Base-by-base conservation (phyloP, 257 asterid genomes). In the Handroanthus guayacan region DNA sequence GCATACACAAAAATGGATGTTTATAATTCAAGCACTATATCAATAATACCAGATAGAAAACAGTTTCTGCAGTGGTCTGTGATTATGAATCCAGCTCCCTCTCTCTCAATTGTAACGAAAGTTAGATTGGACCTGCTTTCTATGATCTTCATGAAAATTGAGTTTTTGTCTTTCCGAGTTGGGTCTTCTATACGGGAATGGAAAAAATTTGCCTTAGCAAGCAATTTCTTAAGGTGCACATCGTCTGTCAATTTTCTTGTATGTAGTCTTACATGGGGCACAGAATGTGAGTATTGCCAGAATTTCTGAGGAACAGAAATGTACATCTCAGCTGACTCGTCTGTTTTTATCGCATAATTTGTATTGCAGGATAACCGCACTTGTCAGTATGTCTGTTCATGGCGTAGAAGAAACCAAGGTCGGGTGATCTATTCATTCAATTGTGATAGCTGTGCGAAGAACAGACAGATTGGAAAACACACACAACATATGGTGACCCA, bases 321-420 rank as follows among this genome's bases (percentile, higher is more conserved):
- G 74, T 54, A 50, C 18, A 55, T 69, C 17, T 57, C 18, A 9
- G 11, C 71, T 31, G 71, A 62, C n/a, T 50, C 54, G 43, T 44
- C 18, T 43, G 9, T 72, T 13, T 58, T 43, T 13, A 25, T 25
- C 77, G 10, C 39, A 37, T 52, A 3, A 17, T 56, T 16, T 12
- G 31, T 3, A 37, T 16, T 18, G 57, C 76, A 17, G 67, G 56
- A 43, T 43, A 25, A 25, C 31, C 31, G 45, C 48, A 6, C 6
- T n/a, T 44, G 36, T 44, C 39, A 2, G 20, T 41, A 38, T 56
- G 75, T 55, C 44, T 25, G 18, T 0, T 41, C 44, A 60, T 43
- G 69, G n/a, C 77, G 41, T 43, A 7, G 43, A 9, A 57, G 50
- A 18, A 31, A 11, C 67, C 75, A 44, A 36, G 75, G 5, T n/a